These are phyloP conservation scores for Pseudozyma flocculosa DNA, from an alignment of 1,284 basidiomycete genomes.

Conservation along the genomic window DNA sequence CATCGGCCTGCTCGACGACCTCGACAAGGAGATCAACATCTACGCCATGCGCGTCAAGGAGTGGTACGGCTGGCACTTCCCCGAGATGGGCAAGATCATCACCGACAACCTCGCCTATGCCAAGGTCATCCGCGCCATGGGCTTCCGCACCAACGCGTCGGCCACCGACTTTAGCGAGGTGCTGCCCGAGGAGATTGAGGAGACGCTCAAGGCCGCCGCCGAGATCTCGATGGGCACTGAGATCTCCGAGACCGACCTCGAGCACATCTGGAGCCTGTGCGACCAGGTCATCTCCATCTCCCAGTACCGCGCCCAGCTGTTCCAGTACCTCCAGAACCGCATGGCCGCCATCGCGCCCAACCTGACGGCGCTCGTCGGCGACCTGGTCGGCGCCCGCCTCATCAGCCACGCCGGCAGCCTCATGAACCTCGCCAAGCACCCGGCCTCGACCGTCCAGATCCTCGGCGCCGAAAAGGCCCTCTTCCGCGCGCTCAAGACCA, in stretches of 20 bases:
- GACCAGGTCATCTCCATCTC: constrained; percentile 85
- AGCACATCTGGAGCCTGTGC: constrained; percentile 93
- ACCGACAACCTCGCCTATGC: constrained; percentile 96
- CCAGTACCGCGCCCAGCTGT: constrained; percentile 88
- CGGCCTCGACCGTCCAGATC: constrained; percentile 96
- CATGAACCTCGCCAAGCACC: constrained; percentile 96
- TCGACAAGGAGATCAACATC: constrained; percentile 99
- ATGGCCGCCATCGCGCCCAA: constrained; percentile 98
- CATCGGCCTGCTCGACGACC: constrained; percentile 94
- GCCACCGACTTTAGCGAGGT: constrained; percentile 65
- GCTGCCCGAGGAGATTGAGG: constrained; percentile 73
- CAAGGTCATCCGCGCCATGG: constrained; percentile 79
- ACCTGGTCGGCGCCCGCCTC: constrained; percentile 88
- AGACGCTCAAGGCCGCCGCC: constrained; percentile 78
- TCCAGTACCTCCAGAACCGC: constrained; percentile 89
- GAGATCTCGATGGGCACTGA: constrained; percentile 91
- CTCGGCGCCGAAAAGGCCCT: constrained; percentile 97
- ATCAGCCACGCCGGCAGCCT: constrained; percentile 98
- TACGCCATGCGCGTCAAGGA: constrained; percentile 98
- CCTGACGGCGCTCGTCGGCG: constrained; percentile 83
- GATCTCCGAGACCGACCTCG: constrained; percentile 88
- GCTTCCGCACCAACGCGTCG: constrained; percentile 69
- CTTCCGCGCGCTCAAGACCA: constrained; percentile 96
- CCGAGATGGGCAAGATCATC: constrained; percentile 90
- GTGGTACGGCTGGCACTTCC: constrained; percentile 99